phyloP scores from a whole-genome alignment of 192 early-diverging fungal genomes.

The Umbelopsis vinacea region DNA sequence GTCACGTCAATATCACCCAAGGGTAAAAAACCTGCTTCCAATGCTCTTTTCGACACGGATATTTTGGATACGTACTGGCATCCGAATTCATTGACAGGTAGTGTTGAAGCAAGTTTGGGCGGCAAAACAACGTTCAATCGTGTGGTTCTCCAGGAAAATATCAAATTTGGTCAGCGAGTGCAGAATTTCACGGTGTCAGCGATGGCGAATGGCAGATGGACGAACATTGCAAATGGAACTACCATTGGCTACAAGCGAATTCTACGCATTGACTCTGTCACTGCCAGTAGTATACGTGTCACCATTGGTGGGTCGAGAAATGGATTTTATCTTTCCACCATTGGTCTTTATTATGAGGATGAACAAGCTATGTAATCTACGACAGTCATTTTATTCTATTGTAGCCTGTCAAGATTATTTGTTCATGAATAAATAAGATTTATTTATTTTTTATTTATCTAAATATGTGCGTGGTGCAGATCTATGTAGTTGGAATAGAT shows the following conservation, averaged over 20 bases:
- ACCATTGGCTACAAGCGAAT: conserved; percentile 10
- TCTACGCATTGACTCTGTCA: background rate
- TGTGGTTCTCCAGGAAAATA: conserved; percentile 8
- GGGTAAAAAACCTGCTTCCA: background rate
- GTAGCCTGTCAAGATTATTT: no score
- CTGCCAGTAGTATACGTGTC: background rate
- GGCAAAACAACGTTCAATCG: background rate
- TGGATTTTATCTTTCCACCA: conserved; percentile 7
- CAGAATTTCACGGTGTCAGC: conserved; percentile 14
- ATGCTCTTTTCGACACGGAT: background rate
- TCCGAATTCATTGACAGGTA: background rate
- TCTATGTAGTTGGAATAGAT: no score
- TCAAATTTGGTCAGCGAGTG: conserved; percentile 13
- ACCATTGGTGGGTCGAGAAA: conserved; percentile 11
- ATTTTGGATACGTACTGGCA: conserved; percentile 15
- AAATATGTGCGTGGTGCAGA: no score
- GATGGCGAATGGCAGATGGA: background rate
- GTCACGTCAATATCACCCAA: background rate
- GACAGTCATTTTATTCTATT: no score
- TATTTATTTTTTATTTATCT: no score
- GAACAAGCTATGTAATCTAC: no score
- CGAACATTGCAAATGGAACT: background rate
- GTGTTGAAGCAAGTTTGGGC: background rate
- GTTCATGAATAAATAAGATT: no score
- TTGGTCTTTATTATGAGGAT: background rate